Percentiles rank a stretch among this genome's conserved stretches.
phyloP scores from a whole-genome alignment of 2,329 filamentous ascomycete species.

The Plenodomus tracheiphilus region DNA sequence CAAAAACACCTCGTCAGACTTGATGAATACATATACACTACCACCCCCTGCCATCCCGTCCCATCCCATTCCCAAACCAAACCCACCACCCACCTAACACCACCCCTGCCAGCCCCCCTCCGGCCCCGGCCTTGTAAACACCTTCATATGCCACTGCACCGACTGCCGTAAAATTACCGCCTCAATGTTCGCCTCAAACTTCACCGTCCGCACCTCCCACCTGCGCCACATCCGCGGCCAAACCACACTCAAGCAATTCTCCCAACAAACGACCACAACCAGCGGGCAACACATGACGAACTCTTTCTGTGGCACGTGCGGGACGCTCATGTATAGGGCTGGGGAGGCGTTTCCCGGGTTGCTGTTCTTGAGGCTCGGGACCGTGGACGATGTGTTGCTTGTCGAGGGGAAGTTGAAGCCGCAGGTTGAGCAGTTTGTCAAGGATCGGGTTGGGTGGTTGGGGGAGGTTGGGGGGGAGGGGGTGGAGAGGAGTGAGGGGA shows the following conservation, averaged over 20 bases:
- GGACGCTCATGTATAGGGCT: constrained; percentile 63
- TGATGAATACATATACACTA: too few relatives aligned
- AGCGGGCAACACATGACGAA: constrained; percentile 57
- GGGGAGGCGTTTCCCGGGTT: constrained; percentile 50
- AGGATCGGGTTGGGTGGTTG: constrained; percentile 57
- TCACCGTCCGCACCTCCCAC: constrained; percentile 52
- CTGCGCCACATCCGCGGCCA: constrained; percentile 53
- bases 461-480: neutral
- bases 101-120: too few relatives aligned
- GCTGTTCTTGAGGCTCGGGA: constrained; percentile 59
- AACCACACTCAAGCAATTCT: constrained; percentile 52
- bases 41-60: too few relatives aligned
- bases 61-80: too few relatives aligned
- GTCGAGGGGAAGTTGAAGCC: constrained; percentile 62
- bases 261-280: constrained; percentile 35
- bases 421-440: constrained; percentile 56
- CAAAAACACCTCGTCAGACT: constrained; percentile 20
- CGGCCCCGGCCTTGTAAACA: constrained; percentile 51
- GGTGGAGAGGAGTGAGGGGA: neutral
- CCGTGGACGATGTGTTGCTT: constrained; percentile 63
- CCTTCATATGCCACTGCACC: constrained; percentile 63
- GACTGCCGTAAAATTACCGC: constrained; percentile 67
- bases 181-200: constrained; percentile 62
- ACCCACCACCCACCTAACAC: too few relatives aligned
- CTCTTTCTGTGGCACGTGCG: constrained; percentile 63